Percentiles rank a stretch among this genome's conserved stretches.
These are phyloP conservation scores for Dichotomopilus funicola DNA, from an alignment of 2,329 filamentous ascomycete genomes.

Conservation along the genomic window DNA sequence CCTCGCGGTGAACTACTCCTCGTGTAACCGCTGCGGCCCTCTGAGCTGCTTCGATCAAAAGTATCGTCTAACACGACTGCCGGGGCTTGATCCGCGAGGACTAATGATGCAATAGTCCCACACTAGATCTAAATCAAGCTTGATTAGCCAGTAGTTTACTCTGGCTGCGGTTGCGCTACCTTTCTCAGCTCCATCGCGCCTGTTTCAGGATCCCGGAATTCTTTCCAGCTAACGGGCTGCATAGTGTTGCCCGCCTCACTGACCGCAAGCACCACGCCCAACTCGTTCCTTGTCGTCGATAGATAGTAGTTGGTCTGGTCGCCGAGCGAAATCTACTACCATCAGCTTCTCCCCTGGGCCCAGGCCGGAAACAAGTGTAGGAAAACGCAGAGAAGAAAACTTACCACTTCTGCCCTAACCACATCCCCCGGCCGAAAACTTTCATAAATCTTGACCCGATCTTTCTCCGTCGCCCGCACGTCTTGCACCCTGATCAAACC, in stretches of 20 bases:
- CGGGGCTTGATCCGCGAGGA: no score
- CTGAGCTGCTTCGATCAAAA: no score
- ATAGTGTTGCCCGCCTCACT: conserved; percentile 85
- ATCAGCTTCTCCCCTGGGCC: not conserved
- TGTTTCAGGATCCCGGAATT: conserved; percentile 79
- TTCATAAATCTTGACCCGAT: conserved; percentile 84
- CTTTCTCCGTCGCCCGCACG: conserved; percentile 90
- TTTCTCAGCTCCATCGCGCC: conserved; percentile 75
- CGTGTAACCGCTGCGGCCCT: no score
- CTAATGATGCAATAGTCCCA: not conserved
- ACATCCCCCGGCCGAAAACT: conserved; percentile 91
- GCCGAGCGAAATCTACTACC: conserved; percentile 68
- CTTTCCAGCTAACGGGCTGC: conserved; percentile 91
- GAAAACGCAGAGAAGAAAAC: conserved; percentile 27
- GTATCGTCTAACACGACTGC: no score
- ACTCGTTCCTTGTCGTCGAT: conserved; percentile 83
- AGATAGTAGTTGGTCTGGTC: conserved; percentile 95
- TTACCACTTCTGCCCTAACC: conserved; percentile 74
- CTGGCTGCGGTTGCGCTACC: conserved; percentile 75
- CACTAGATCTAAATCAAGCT: not conserved
- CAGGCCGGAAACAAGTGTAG: not conserved
- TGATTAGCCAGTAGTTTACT: not conserved
- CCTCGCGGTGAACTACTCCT: no score
- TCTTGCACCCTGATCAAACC: conserved; percentile 84
- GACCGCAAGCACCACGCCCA: conserved; percentile 88